Conservation (phyloP, 2,329 filamentous ascomycete genomes). For the Colletotrichum viniferum region DNA sequence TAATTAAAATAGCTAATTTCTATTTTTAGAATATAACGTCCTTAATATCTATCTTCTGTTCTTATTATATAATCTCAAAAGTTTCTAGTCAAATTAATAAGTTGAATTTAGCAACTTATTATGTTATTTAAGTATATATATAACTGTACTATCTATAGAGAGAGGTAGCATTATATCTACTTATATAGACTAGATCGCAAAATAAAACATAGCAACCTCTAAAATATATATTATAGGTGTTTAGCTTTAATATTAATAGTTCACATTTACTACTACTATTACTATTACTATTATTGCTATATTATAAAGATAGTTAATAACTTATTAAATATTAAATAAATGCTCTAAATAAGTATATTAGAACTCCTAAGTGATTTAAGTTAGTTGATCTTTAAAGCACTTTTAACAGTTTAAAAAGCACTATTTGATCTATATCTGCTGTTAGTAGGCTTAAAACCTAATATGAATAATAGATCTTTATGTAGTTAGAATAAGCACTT, state of each 20-base stretch:
- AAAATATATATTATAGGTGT: background rate
- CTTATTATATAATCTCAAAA: background rate
- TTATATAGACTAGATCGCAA: background rate
- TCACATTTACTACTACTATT: background rate
- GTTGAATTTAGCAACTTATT: background rate
- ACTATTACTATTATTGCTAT: background rate
- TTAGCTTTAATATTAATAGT: background rate
- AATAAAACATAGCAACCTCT: background rate
- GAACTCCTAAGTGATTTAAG: background rate
- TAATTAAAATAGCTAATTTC: background rate
- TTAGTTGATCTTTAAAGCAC: background rate
- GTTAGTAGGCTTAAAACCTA: background rate
- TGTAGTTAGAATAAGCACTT: background rate
- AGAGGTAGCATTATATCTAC: background rate
- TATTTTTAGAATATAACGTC: background rate
- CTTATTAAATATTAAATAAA: background rate
- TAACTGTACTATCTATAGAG: background rate
- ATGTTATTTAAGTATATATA: background rate
- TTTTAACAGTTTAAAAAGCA: background rate
- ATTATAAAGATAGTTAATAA: background rate
- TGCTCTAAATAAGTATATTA: background rate
- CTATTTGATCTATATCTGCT: background rate
- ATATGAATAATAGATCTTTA: background rate
- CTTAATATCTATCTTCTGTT: background rate
- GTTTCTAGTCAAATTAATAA: background rate